Evolutionary conservation across 208 protist species (phyloP).

Genomic region (Tritrichomonas musculus): DNA sequence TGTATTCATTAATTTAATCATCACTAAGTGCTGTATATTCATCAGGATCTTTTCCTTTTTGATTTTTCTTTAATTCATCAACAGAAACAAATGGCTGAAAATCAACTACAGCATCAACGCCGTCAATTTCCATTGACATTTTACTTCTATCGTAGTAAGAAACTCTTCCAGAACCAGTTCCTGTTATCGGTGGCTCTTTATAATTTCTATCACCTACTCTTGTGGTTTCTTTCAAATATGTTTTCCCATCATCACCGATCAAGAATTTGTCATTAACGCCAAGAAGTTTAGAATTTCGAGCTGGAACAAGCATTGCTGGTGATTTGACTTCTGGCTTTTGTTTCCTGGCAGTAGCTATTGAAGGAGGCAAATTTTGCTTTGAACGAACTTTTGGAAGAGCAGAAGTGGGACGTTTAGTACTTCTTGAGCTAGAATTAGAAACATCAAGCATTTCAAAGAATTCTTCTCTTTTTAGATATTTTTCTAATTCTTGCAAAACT

Average conservation of each 20-base stretch:
- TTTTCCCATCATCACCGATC: conserved; percentile 28
- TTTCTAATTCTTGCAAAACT: not conserved
- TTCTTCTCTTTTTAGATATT: conserved; percentile 7
- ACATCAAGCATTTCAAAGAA: not conserved
- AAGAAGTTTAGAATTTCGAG: not conserved
- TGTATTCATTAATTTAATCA: too few relatives aligned
- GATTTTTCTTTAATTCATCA: not conserved
- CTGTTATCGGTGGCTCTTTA: not conserved
- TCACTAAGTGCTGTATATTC: too few relatives aligned
- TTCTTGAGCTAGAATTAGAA: not conserved
- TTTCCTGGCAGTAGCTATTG: not conserved
- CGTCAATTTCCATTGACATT: not conserved
- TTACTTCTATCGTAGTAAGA: not conserved
- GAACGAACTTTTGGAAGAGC: too few relatives aligned
- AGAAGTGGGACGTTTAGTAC: too few relatives aligned
- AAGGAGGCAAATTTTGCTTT: not conserved
- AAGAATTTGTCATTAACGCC: conserved; percentile 13
- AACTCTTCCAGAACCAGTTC: not conserved
- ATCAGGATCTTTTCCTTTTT: too few relatives aligned
- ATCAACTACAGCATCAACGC: not conserved
- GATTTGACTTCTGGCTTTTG: not conserved
- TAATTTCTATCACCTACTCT: too few relatives aligned
- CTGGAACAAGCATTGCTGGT: not conserved
- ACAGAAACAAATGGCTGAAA: not conserved
- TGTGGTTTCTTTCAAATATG: not conserved